Conservation (phyloP, 306 rosid species). For the Carpinus fangiana region DNA sequence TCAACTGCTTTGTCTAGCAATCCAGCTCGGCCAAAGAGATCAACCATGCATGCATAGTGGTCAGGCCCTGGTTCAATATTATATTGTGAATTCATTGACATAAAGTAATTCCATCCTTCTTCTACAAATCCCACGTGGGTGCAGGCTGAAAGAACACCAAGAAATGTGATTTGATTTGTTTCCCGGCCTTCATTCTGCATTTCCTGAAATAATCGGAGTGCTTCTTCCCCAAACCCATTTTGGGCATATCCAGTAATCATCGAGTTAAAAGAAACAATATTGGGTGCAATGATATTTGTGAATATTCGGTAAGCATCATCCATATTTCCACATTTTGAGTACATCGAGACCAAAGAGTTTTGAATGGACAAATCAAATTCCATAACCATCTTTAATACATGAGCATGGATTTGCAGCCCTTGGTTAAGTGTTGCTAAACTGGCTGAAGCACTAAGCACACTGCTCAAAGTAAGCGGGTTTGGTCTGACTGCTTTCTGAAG, state of each 20-base stretch:
- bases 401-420: slow-evolving; percentile 73
- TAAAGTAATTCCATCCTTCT: slow-evolving; percentile 61
- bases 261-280: slow-evolving; percentile 64
- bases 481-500: slow-evolving; percentile 43
- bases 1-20: slow-evolving; percentile 61
- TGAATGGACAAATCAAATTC: slow-evolving; percentile 63
- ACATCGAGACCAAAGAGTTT: slow-evolving; percentile 78
- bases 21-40: slow-evolving; percentile 81
- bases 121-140: slow-evolving; percentile 72
- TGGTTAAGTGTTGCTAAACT: slow-evolving; percentile 57
- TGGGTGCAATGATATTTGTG: slow-evolving; percentile 44
- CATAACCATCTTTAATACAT: slow-evolving; percentile 55
- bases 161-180: slow-evolving; percentile 64
- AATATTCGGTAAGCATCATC: slow-evolving; percentile 58
- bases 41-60: slow-evolving; percentile 85
- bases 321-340: slow-evolving; percentile 73
- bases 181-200: slow-evolving; percentile 56
- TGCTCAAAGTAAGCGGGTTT: slow-evolving; percentile 63
- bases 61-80: slow-evolving; percentile 61
- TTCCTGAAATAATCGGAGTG: slow-evolving; percentile 52
- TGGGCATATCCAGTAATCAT: slow-evolving; percentile 74
- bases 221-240: slow-evolving; percentile 68
- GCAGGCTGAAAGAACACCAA: slow-evolving; percentile 81
- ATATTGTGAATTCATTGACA: slow-evolving; percentile 48
- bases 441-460: slow-evolving; percentile 72